phyloP scores from a whole-genome alignment of 2,329 filamentous ascomycete species.

The Penicillium rolfsii region DNA sequence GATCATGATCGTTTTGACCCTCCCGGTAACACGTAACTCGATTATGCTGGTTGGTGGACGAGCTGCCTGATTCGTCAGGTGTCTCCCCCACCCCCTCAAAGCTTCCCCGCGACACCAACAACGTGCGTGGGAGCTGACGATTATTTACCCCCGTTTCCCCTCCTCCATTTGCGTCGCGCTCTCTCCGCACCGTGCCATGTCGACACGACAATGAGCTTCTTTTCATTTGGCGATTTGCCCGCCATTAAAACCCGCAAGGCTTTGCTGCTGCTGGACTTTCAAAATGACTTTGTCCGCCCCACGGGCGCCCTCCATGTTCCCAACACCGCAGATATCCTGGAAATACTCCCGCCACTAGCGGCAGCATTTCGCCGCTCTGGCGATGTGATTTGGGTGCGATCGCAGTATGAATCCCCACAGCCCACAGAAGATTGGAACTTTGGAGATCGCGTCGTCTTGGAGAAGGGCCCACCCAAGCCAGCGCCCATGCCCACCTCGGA shows the following conservation, averaged over 20 bases:
- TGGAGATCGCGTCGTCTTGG: slow-evolving; percentile 51
- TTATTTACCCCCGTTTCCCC: neutral
- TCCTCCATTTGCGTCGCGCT: neutral
- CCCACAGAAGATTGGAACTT: slow-evolving; percentile 56
- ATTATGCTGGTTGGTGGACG: neutral
- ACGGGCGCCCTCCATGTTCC: slow-evolving; percentile 69
- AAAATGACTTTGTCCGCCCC: slow-evolving; percentile 81
- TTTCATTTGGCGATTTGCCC: slow-evolving; percentile 43
- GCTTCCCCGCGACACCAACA: slow-evolving; percentile 5
- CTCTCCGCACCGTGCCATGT: slow-evolving; percentile 25
- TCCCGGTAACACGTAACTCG: neutral
- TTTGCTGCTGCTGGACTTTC: slow-evolving; percentile 81
- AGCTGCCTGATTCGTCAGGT: slow-evolving; percentile 17
- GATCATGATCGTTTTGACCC: too few relatives aligned
- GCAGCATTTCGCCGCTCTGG: slow-evolving; percentile 72
- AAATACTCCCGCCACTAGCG: slow-evolving; percentile 67
- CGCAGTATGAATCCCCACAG: slow-evolving; percentile 68
- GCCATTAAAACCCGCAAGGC: slow-evolving; percentile 66
- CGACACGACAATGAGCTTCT: slow-evolving; percentile 35
- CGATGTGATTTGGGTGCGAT: slow-evolving; percentile 82
- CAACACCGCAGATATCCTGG: slow-evolving; percentile 66
- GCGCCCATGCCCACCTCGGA: slow-evolving; percentile 17
- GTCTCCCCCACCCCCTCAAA: slow-evolving; percentile 8
- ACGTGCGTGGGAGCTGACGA: neutral
- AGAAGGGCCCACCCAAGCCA: slow-evolving; percentile 20